phyloP scores from a whole-genome alignment of 768 basidiomycete species.

The Cubamyces lactineus region DNA sequence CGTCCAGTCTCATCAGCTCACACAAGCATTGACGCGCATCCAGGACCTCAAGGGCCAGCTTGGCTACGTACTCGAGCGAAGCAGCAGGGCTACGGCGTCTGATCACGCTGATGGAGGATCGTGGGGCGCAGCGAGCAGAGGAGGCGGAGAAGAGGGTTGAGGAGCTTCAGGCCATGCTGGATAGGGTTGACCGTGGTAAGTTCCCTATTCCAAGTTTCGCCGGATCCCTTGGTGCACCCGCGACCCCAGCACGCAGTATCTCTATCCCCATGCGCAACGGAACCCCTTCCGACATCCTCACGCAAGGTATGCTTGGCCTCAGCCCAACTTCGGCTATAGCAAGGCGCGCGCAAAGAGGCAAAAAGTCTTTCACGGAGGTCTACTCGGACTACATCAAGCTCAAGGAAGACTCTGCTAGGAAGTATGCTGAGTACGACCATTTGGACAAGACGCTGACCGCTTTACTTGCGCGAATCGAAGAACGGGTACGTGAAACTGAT shows the following conservation, averaged over 20 bases:
- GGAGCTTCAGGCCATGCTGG: conserved; percentile 73
- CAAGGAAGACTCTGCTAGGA: conserved; percentile 78
- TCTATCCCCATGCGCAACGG: conserved; percentile 49
- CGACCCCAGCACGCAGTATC: conserved; percentile 37
- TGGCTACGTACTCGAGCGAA: conserved; percentile 79
- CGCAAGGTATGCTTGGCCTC: conserved; percentile 65
- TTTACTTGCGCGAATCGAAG: conserved; percentile 88
- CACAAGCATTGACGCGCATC: conserved; percentile 73
- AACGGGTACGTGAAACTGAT: conserved; percentile 59
- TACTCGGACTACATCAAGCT: conserved; percentile 89
- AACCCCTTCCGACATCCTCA: conserved; percentile 44
- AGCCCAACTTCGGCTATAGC: conserved; percentile 91
- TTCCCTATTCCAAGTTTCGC: conserved; percentile 56
- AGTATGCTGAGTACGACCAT: conserved; percentile 80
- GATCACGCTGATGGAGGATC: conserved; percentile 83
- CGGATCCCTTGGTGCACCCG: conserved; percentile 24
- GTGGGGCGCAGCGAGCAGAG: conserved; percentile 76
- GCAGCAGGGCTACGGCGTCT: conserved; percentile 73
- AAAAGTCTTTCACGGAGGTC: conserved; percentile 92
- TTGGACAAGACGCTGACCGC: conserved; percentile 81
- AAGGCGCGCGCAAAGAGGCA: conserved; percentile 75
- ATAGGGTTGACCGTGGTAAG: conserved; percentile 73
- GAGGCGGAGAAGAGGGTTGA: conserved; percentile 71
- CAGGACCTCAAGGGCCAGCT: conserved; percentile 77
- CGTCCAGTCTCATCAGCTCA: conserved; percentile 73